Evolutionary conservation across 805 yeast species (phyloP).

Genomic region (Pichia eremophila): DNA sequence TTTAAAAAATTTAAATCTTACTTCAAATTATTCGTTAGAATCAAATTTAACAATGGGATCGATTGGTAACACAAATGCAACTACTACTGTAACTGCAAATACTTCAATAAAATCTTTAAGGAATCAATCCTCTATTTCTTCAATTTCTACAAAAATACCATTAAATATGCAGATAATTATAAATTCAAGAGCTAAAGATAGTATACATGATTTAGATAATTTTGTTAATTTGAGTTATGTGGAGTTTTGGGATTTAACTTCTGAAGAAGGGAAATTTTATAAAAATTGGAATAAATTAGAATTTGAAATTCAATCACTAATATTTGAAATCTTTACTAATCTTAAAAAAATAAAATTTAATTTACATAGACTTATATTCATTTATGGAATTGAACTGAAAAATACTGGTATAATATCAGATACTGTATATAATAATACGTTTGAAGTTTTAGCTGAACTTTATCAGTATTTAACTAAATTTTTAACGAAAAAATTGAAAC

Average conservation of each 20-base stretch:
- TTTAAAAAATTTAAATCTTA: not conserved
- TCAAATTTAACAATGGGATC: not conserved
- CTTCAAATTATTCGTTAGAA: not conserved
- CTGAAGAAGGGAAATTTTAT: conserved; percentile 15
- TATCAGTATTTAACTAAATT: conserved; percentile 20
- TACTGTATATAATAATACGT: conserved; percentile 20
- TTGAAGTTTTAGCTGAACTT: conserved; percentile 19
- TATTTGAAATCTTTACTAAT: conserved; percentile 23
- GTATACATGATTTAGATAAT: conserved; percentile 15
- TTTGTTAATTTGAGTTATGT: conserved; percentile 19
- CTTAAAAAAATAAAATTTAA: conserved; percentile 21
- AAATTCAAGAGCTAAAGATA: conserved; percentile 20
- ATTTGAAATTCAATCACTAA: conserved; percentile 21
- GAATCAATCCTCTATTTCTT: not conserved
- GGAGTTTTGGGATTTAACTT: conserved; percentile 22
- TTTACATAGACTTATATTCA: conserved; percentile 18
- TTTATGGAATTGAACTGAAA: conserved; percentile 22
- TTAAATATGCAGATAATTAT: conserved; percentile 16
- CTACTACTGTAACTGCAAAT: not conserved
- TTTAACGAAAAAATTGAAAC: conserved; percentile 17
- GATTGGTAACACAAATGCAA: not conserved
- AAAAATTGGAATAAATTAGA: conserved; percentile 20
- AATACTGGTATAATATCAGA: conserved; percentile 10
- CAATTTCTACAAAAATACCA: conserved; percentile 9
- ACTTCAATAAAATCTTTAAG: no score